Percentiles rank a stretch among this genome's conserved stretches.
Conservation (phyloP, 805 yeast genomes). For the Monosporozyma aerobia region DNA sequence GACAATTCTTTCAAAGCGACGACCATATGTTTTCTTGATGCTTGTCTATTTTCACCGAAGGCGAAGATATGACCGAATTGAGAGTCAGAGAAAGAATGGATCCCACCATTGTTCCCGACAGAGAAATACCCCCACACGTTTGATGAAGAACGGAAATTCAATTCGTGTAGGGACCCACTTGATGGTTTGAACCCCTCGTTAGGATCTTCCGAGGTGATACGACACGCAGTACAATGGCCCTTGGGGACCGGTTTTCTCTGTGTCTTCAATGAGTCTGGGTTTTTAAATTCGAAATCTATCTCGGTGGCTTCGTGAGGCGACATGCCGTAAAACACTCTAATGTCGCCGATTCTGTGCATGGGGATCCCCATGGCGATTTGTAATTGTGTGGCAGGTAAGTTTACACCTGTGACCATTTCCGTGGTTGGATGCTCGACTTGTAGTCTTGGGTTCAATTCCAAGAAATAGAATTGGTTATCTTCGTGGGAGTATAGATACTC, state of each 20-base stretch:
- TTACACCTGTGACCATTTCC: slow-evolving; percentile 98
- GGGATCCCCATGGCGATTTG: slow-evolving; percentile 99
- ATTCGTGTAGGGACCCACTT: slow-evolving; percentile 92
- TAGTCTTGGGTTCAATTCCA: slow-evolving; percentile 95
- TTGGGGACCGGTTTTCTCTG: slow-evolving; percentile 93
- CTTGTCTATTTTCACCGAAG: slow-evolving; percentile 96
- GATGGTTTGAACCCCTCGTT: slow-evolving; percentile 99
- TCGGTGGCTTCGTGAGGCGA: slow-evolving; percentile 89
- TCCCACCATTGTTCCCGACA: slow-evolving; percentile 91
- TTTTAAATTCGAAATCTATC: slow-evolving; percentile 81
- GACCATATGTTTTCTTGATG: slow-evolving; percentile 97
- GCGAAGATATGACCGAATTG: slow-evolving; percentile 99
- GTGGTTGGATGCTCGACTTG: slow-evolving; percentile 99
- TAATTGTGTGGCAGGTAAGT: slow-evolving; percentile 95
- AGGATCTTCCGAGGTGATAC: slow-evolving; percentile 98
- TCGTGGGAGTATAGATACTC: slow-evolving; percentile 92
- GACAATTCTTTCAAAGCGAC: slow-evolving; percentile 94
- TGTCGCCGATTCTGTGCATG: slow-evolving; percentile 87
- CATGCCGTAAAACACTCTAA: slow-evolving; percentile 86
- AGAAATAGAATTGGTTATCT: slow-evolving; percentile 90
- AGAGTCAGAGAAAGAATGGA: slow-evolving; percentile 95
- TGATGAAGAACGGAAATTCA: slow-evolving; percentile 92
- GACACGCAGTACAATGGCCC: slow-evolving; percentile 98
- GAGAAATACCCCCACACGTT: slow-evolving; percentile 99
- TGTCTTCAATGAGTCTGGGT: slow-evolving; percentile 57